Conservation (phyloP, 2,329 filamentous ascomycete species). For the Pseudocercospora fijiensis region DNA sequence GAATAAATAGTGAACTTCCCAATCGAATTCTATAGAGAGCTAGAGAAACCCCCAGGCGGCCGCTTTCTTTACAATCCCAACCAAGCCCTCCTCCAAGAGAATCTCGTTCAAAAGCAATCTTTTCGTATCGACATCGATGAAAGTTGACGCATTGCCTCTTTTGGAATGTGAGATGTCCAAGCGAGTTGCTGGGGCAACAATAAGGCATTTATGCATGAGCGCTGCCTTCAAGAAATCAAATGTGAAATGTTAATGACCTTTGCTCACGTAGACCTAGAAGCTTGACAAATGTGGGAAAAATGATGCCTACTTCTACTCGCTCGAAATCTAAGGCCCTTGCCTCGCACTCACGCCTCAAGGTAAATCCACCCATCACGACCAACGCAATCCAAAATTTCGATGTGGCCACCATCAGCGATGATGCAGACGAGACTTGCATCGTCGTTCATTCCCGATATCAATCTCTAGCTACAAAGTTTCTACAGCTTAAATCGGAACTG, state of each 20-base stretch:
- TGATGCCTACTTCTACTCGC: not conserved
- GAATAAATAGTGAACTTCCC: not conserved
- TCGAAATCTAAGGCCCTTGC: not conserved
- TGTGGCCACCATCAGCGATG: constrained; percentile 17
- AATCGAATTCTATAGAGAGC: not conserved
- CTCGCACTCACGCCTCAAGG: not conserved
- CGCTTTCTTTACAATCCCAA: too few relatives aligned
- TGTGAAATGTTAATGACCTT: not conserved
- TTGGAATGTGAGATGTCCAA: not conserved
- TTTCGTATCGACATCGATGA: not conserved
- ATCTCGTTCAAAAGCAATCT: not conserved
- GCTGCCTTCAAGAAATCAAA: not conserved
- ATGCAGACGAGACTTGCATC: constrained; percentile 32
- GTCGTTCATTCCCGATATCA: constrained; percentile 35
- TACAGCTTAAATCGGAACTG: constrained; percentile 33
- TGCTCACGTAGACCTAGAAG: not conserved
- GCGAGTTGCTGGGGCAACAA: not conserved
- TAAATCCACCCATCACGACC: constrained; percentile 26
- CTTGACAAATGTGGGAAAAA: not conserved
- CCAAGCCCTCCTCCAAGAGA: too few relatives aligned
- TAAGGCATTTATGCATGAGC: not conserved
- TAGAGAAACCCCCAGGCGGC: not conserved
- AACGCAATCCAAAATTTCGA: constrained; percentile 33
- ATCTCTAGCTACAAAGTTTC: constrained; percentile 29
- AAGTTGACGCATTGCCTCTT: not conserved